Evolutionary conservation across 163 green algal species (phyloP), one percentile per base, ranked within the genome.

Genomic region (Scenedesmus sp.): DNA sequence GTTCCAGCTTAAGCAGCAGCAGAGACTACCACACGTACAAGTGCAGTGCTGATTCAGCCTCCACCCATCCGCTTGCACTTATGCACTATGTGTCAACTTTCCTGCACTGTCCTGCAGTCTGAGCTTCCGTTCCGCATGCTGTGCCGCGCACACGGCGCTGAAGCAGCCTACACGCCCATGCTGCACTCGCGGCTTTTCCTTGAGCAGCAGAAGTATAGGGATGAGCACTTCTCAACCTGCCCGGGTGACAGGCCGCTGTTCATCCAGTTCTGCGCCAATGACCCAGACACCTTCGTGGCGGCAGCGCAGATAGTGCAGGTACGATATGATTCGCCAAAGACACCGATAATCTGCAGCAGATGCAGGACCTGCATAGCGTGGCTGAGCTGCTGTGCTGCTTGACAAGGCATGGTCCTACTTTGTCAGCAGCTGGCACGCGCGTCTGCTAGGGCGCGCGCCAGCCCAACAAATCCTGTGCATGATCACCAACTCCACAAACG

Each of bases 201-300:
- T 0, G 94, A 98, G 84, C 89, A 93, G 59, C 49, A 89, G 2
- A 93, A 95, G 46, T 99, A 99, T 94, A 93, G 96, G 35, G 49
- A 37, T 22, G 89, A 92, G 72, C 83, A 92, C 83, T 92, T 92
- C 53, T 85, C 82, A 33, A 90, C 82, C 49, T 90, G 83, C 59
- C 12, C 89, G 0, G 94, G 90, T 5, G 97, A 99, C 92, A 94
- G 98, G 13, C 98, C 98, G 0, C 93, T 99, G 83, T 96, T 99
- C 61, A 97, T 97, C 42, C 98, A 99, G 96, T 99, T 99, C 89
- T 99, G 98, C 93, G 97, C 97, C 61, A 99, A 99, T 90, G 97
- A 99, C 93, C 97, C 97, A 0, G 91, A 97, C 24, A 95, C 93
- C 6, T 90, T 99, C 80, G 49, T 92, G 42, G 61, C 51, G 18